These are phyloP conservation scores for Astragalus glycyphyllos DNA, from an alignment of 306 rosid genomes.

Conservation along the genomic window DNA sequence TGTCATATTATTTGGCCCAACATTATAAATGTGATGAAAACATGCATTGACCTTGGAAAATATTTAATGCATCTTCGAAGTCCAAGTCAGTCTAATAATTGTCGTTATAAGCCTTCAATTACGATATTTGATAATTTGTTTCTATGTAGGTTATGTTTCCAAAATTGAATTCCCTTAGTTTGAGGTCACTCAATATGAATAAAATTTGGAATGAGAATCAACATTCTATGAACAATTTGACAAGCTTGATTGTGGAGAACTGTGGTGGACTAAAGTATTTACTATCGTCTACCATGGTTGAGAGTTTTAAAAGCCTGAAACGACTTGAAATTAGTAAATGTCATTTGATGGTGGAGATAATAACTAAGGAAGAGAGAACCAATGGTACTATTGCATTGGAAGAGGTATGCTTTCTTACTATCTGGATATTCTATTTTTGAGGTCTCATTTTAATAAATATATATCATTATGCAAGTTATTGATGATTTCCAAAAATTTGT, in stretches of 20 bases:
- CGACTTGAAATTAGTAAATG: slow-evolving; percentile 9
- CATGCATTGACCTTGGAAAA: no score
- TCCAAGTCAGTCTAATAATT: no score
- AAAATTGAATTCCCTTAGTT: slow-evolving; percentile 5
- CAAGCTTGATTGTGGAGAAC: slow-evolving; percentile 15
- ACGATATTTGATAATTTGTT: background rate
- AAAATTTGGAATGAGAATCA: background rate
- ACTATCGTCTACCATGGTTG: background rate
- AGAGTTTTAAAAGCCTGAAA: slow-evolving; percentile 6
- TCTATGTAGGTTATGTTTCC: slow-evolving; percentile 19
- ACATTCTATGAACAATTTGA: background rate
- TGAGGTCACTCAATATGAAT: slow-evolving; percentile 1
- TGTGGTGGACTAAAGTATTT: background rate
- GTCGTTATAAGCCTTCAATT: background rate
- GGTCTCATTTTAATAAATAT: background rate
- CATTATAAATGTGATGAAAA: no score
- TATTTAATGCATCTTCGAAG: no score
- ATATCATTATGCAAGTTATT: background rate
- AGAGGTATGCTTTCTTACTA: background rate
- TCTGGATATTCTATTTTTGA: background rate
- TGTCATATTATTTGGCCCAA: no score
- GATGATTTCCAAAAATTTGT: background rate
- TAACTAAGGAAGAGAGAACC: background rate
- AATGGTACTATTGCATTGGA: background rate
- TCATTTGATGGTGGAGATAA: slow-evolving; percentile 3